These are phyloP conservation scores for Talaromyces sp. DNA, from an alignment of 2,329 filamentous ascomycete species.

Conservation along the genomic window DNA sequence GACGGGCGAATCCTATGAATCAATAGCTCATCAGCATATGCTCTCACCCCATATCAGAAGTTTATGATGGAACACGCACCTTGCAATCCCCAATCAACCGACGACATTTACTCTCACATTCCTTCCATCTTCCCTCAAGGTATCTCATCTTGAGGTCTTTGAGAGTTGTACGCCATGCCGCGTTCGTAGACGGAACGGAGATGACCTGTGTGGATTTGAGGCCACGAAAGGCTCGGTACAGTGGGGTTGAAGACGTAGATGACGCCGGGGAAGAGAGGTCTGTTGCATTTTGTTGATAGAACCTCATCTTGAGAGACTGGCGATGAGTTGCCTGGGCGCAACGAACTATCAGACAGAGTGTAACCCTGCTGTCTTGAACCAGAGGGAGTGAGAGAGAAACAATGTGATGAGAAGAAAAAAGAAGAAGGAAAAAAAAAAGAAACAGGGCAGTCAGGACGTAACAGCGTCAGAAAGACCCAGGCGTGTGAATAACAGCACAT, in stretches of 20 bases:
- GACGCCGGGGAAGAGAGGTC: neutral
- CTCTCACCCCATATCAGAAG: neutral
- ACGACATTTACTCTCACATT: slow-evolving; percentile 15
- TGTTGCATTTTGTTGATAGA: neutral
- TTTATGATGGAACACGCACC: neutral
- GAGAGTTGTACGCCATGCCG: slow-evolving; percentile 11
- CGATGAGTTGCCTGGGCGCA: neutral
- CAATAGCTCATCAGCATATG: neutral
- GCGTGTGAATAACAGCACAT: neutral
- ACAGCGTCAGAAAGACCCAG: neutral
- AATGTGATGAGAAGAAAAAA: neutral
- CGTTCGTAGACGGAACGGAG: neutral
- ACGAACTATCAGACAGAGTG: too few relatives aligned
- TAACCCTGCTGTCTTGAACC: neutral
- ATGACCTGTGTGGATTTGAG: slow-evolving; percentile 10
- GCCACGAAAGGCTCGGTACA: slow-evolving; percentile 16
- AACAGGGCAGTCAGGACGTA: neutral
- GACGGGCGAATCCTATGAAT: neutral
- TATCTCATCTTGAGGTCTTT: slow-evolving; percentile 12
- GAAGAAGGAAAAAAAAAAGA: neutral
- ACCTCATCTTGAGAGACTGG: neutral
- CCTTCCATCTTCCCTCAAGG: slow-evolving; percentile 15
- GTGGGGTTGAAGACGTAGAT: slow-evolving; percentile 8
- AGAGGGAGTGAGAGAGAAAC: neutral
- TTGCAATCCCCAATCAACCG: slow-evolving; percentile 5